These are phyloP conservation scores for Trametes cingulata DNA, from an alignment of 768 basidiomycete genomes.

Conservation along the genomic window DNA sequence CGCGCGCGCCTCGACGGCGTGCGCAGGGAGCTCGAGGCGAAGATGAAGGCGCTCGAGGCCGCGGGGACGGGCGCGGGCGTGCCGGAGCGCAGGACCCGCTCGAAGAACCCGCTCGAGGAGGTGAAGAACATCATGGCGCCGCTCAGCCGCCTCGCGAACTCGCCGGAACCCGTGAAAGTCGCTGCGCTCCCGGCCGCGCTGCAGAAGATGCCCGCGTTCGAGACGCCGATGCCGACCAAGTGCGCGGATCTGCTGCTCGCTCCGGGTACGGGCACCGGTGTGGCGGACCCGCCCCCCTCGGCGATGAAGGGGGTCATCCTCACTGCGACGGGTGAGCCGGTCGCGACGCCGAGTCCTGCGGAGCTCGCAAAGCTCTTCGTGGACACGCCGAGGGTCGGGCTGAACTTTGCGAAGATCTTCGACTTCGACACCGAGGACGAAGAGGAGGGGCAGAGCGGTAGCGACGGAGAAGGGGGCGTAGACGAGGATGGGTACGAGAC, in stretches of 20 bases:
- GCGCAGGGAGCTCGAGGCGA: conserved; percentile 52
- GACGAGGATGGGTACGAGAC: conserved; percentile 31
- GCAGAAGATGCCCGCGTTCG: conserved; percentile 38
- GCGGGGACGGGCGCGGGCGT: conserved; percentile 27
- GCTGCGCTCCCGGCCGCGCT: conserved; percentile 6
- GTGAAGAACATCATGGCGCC: conserved; percentile 70
- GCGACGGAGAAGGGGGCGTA: conserved; percentile 25
- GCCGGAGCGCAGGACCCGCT: conserved; percentile 29
- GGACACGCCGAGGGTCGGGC: conserved; percentile 65
- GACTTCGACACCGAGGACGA: conserved; percentile 50
- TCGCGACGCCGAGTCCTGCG: conserved; percentile 69
- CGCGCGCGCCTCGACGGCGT: conserved; percentile 49
- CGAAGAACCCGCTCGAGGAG: conserved; percentile 68
- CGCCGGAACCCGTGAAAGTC: conserved; percentile 25
- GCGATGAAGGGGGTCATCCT: conserved; percentile 67
- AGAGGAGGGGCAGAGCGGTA: conserved; percentile 33
- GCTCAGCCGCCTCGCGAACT: conserved; percentile 38
- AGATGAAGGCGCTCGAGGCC: conserved; percentile 46
- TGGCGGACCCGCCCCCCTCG: conserved; percentile 29
- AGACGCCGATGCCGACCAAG: conserved; percentile 51
- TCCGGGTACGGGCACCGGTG: too few relatives aligned
- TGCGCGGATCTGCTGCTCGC: conserved; percentile 8
- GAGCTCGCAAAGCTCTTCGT: conserved; percentile 69
- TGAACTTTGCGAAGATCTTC: conserved; percentile 79
- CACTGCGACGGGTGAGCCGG: conserved; percentile 72